Conservation (phyloP, 164 flowering plant genomes). For the Berberis vulgaris region DNA sequence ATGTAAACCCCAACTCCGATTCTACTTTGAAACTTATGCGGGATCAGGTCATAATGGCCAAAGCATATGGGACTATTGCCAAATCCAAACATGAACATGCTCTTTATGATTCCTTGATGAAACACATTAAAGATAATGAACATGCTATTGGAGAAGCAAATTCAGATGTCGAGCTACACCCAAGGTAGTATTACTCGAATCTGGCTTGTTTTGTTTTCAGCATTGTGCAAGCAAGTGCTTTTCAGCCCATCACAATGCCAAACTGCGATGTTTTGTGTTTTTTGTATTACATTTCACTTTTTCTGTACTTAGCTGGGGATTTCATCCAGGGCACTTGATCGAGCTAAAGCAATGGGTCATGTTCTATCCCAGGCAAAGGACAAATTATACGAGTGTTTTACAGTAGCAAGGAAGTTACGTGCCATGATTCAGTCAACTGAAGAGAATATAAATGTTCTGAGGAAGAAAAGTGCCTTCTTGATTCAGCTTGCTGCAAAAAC, state of each 20-base stretch:
- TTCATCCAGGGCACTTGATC: constrained; percentile 25
- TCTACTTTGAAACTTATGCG: constrained; percentile 47
- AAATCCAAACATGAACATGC: constrained; percentile 28
- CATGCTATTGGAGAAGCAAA: constrained; percentile 14
- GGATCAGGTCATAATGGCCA: constrained; percentile 59
- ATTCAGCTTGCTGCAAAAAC: constrained; percentile 92
- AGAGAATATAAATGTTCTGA: constrained; percentile 39
- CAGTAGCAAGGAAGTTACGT: constrained; percentile 66
- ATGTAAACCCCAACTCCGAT: constrained; percentile 53
- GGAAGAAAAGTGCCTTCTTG: constrained; percentile 73
- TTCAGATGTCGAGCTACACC: constrained; percentile 70
- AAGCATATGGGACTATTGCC: constrained; percentile 47
- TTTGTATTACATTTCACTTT: constrained; percentile 5
- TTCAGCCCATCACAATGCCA: background rate
- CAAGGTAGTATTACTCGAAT: constrained; percentile 38
- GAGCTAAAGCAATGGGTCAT: constrained; percentile 86
- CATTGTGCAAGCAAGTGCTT: background rate
- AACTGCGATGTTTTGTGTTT: background rate
- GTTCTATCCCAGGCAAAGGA: constrained; percentile 71
- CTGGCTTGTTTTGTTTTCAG: background rate
- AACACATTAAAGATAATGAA: constrained; percentile 48
- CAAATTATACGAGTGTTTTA: constrained; percentile 53
- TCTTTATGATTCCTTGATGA: constrained; percentile 51
- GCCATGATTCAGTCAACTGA: constrained; percentile 88
- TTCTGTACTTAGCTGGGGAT: constrained; percentile 36